Evolutionary conservation across 768 basidiomycete genomes (phyloP).

Genomic region (Suillus placidus): DNA sequence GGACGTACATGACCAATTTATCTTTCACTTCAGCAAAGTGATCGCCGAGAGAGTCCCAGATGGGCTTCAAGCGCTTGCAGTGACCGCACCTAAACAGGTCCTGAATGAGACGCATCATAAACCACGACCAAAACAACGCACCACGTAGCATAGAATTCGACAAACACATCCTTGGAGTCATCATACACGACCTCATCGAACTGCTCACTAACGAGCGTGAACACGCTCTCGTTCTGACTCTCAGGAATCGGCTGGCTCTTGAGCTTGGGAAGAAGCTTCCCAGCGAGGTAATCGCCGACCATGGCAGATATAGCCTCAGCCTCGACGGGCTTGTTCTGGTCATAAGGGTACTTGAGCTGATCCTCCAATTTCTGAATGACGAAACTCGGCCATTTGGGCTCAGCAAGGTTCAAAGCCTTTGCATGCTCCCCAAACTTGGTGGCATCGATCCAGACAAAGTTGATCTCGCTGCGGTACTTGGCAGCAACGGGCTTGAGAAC

Average conservation of each 20-base stretch:
- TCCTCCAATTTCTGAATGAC: constrained; percentile 85
- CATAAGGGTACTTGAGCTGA: constrained; percentile 89
- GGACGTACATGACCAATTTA: constrained; percentile 71
- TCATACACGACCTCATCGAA: constrained; percentile 88
- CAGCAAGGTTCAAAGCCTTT: constrained; percentile 86
- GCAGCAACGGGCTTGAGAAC: constrained; percentile 75
- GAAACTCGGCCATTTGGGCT: constrained; percentile 90
- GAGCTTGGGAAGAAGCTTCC: constrained; percentile 77
- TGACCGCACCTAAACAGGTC: constrained; percentile 71
- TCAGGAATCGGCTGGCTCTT: constrained; percentile 91
- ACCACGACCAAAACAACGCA: constrained; percentile 41
- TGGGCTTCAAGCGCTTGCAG: constrained; percentile 96
- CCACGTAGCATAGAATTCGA: constrained; percentile 98
- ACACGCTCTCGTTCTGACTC: constrained; percentile 80
- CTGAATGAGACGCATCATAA: not conserved
- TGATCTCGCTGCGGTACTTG: constrained; percentile 82
- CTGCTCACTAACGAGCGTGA: constrained; percentile 81
- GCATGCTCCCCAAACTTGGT: constrained; percentile 95
- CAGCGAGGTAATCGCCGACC: constrained; percentile 67
- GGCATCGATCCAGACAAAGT: constrained; percentile 99
- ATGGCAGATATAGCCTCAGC: constrained; percentile 58
- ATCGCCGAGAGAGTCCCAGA: constrained; percentile 89
- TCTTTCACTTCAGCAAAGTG: constrained; percentile 78
- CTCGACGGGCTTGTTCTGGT: constrained; percentile 66
- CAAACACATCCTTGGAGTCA: constrained; percentile 90